These are phyloP conservation scores for Schwanniomyces polymorphus DNA, from an alignment of 805 yeast species.

Conservation along the genomic window DNA sequence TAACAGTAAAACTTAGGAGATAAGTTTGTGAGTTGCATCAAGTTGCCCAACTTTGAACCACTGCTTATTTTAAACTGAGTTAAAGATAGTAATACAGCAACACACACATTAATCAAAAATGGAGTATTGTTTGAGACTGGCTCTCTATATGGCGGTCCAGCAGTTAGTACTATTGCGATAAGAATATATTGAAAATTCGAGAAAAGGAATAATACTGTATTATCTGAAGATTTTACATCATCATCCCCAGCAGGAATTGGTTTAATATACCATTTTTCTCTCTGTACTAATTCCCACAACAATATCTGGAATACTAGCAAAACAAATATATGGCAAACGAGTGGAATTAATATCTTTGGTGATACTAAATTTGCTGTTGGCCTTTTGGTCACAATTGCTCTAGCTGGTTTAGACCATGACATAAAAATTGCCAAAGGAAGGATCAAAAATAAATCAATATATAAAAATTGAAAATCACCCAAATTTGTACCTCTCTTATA, in stretches of 20 bases:
- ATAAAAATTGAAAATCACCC: constrained; percentile 95
- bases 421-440: constrained; percentile 93
- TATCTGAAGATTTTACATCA: constrained; percentile 83
- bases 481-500: constrained; percentile 88
- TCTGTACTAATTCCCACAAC: constrained; percentile 62
- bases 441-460: constrained; percentile 88
- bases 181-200: constrained; percentile 89
- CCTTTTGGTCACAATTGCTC: constrained; percentile 59
- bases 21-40: constrained; percentile 75
- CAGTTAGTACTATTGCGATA: constrained; percentile 79
- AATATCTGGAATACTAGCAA: constrained; percentile 63
- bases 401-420: constrained; percentile 94
- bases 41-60: constrained; percentile 54
- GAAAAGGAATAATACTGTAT: constrained; percentile 77
- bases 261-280: constrained; percentile 70
- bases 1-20: constrained; percentile 48
- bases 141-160: constrained; percentile 92
- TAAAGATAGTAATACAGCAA: constrained; percentile 51
- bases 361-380: constrained; percentile 95
- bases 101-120: constrained; percentile 60
- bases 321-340: constrained; percentile 73
- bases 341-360: constrained; percentile 79
- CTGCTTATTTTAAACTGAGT: constrained; percentile 55
- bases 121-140: constrained; percentile 67
- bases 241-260: constrained; percentile 83